Base-by-base conservation (phyloP, 1,284 basidiomycete genomes). In the Tilletia caries region DNA sequence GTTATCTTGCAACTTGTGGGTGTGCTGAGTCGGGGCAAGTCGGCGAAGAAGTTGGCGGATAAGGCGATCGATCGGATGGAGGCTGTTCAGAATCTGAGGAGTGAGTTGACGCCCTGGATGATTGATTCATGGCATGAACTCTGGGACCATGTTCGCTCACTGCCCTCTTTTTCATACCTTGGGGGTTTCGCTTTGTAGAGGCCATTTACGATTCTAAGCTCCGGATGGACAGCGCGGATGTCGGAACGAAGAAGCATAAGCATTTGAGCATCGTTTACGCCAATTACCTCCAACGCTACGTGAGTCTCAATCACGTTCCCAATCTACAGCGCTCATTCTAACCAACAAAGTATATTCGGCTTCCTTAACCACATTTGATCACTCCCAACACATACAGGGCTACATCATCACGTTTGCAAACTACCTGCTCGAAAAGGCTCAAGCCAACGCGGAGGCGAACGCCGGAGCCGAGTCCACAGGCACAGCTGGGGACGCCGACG, bases 321-420 rank as follows among this genome's bases (percentile, higher is more conserved):
- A 23, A 13, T 3, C 12, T 23, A 29, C 20, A 27, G 2, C n/a
- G 2, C 25, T 23, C 25, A 13, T 54, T 29, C 15, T 25, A 12
- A 54, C 52, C 29, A 29, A 50, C 48, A n/a, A n/a, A n/a, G n/a
- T n/a, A n/a, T n/a, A n/a, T n/a, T n/a, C n/a, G n/a, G n/a, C n/a
- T n/a, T n/a, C n/a, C n/a, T n/a, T n/a, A n/a, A n/a, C n/a, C n/a
- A n/a, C n/a, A n/a, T n/a, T n/a, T n/a, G n/a, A n/a, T n/a, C n/a
- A n/a, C n/a, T n/a, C n/a, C n/a, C n/a, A n/a, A n/a, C n/a, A n/a
- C n/a, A n/a, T n/a, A n/a, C 64, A 70, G 65, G 79, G 92, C 1
- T 91, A 92, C 6, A 86, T 98, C 62, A 96, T 98, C 76, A 93
- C 93, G 6, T 93, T 98, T 73, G 91, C 96, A 33, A 95, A 96